Base-by-base conservation (phyloP, 2,329 filamentous ascomycete genomes). In the Rugonectria rugulosa region DNA sequence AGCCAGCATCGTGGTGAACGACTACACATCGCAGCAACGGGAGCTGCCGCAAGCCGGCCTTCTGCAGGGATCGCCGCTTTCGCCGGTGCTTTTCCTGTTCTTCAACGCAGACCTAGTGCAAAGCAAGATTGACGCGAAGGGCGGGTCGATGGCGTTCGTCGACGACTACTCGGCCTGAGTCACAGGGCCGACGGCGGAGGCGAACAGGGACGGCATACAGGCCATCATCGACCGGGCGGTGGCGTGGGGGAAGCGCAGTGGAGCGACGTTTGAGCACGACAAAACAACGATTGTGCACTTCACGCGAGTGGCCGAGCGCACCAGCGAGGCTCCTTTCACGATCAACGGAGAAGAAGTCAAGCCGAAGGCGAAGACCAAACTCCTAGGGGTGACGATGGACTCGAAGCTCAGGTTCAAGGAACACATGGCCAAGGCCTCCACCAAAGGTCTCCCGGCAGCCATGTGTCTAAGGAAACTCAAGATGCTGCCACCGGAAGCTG, bases 101-200 rank as follows among this genome's bases (percentile, higher is more conserved):
- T 27, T 27, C 24, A 27, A 27, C 53, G 67, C 69, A 43, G 68
- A 74, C 49, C 64, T 75, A 14, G 65, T 75, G 7, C 54, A 74
- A 49, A 38, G 57, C 37, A 51, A 54, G 24, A 72, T 75, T 41
- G 57, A 69, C 41, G 19, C 24, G 5, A 51, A 57, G 17, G 34
- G 43, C 56, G 69, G 64, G 52, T 64, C 64, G 4, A 62, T 70
- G 41, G 56, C 32, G 6, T 69, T 68, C 43, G 50, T 70, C 4
- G 60, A 70, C 43, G 60, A 70, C 57, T 71, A 64, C 29, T 68
- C 44, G 7, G 63, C 57, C 12, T 66, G 40, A 59, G 60, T 64
- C 15, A 48, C 48, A 14, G 57, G 64, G 12, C 56, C 51, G 34
- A 54, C 49, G 21, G 65, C 55, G 37, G 11, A 63, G 44, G 44